phyloP scores from a whole-genome alignment of 208 protist genomes.

The Giardia muris region DNA sequence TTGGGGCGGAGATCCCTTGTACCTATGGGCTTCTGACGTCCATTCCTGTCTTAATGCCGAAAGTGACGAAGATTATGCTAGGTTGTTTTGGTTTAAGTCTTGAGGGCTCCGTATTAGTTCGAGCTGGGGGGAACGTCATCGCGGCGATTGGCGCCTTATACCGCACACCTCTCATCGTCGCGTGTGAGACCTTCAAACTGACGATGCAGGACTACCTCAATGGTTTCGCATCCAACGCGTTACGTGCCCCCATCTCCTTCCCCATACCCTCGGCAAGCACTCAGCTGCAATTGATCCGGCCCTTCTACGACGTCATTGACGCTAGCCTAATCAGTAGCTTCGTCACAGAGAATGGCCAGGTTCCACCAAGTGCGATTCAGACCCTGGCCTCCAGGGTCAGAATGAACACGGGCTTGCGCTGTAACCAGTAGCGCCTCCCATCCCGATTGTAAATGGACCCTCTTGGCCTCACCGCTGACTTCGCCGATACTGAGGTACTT shows the following conservation, averaged over 20 bases:
- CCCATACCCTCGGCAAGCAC: background rate
- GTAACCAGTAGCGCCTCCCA: too few species aligned
- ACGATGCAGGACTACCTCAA: background rate
- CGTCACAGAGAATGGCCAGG: background rate
- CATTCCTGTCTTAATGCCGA: background rate
- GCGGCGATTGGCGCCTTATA: background rate
- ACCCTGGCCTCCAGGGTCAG: too few species aligned
- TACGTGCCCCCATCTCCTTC: background rate
- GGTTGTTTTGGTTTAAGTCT: background rate
- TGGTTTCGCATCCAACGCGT: background rate
- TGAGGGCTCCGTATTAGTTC: background rate
- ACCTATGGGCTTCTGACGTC: background rate
- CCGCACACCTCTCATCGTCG: background rate
- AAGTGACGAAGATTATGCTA: background rate
- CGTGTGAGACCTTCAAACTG: background rate
- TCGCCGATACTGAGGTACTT: background rate
- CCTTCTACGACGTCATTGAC: background rate
- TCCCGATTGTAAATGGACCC: too few species aligned
- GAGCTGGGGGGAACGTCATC: background rate
- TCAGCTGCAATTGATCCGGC: background rate
- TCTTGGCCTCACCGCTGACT: too few species aligned
- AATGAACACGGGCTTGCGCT: too few species aligned
- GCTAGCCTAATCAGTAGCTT: background rate
- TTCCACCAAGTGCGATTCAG: background rate
- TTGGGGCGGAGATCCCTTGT: background rate